phyloP scores from a whole-genome alignment of 768 basidiomycete genomes.

The Amanita thiersii region DNA sequence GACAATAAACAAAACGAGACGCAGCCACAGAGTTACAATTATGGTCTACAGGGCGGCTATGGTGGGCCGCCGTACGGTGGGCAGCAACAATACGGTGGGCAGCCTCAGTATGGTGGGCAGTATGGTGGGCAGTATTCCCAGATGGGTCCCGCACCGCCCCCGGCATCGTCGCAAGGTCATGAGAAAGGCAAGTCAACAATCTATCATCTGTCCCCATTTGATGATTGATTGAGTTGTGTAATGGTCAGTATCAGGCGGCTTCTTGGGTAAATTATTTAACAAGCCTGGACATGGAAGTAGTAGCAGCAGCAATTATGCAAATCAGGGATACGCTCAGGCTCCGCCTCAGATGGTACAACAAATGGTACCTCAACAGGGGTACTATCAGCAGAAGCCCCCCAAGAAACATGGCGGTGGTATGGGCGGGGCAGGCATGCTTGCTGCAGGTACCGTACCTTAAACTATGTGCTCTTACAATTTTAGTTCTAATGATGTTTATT shows the following conservation, averaged over 20 bases:
- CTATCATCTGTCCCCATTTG: too few relatives aligned
- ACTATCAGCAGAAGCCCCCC: constrained; percentile 26
- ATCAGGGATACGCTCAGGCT: background rate
- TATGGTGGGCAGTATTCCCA: constrained; percentile 15
- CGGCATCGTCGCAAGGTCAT: constrained; percentile 5
- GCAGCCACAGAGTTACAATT: too few relatives aligned
- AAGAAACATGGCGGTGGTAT: constrained; percentile 34
- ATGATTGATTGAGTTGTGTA: too few relatives aligned
- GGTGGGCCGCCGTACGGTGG: constrained; percentile 22
- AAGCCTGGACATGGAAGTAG: too few relatives aligned
- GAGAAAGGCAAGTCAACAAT: constrained; percentile 16
- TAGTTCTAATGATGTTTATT: constrained; percentile 4
- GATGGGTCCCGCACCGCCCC: too few relatives aligned
- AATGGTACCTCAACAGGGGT: background rate
- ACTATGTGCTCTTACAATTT: background rate
- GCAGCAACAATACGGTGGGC: constrained; percentile 8
- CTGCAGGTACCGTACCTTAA: constrained; percentile 31
- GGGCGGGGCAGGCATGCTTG: constrained; percentile 39
- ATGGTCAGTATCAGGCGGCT: too few relatives aligned
- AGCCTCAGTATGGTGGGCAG: constrained; percentile 10
- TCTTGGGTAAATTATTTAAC: too few relatives aligned
- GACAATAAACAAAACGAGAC: too few relatives aligned
- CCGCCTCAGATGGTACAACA: background rate
- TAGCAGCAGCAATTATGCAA: too few relatives aligned
- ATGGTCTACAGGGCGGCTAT: constrained; percentile 7